A percentile compares a stretch with the other conserved stretches of the same genome.
phyloP scores from a whole-genome alignment of 805 yeast genomes.

The Clavispora fructus region DNA sequence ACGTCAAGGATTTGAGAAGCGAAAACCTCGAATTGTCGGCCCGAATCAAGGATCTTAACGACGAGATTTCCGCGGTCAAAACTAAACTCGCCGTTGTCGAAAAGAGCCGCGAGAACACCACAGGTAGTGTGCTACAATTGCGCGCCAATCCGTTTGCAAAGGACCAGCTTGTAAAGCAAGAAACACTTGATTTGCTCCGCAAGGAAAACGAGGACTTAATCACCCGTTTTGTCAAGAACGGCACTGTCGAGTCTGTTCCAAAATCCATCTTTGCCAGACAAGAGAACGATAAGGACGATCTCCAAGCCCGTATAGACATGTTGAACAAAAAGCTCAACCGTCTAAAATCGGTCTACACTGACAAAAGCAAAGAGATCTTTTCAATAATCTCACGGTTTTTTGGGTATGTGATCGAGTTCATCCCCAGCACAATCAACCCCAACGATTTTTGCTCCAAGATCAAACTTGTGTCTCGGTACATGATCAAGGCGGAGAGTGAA shows the following conservation, averaged over 20 bases:
- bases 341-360: conserved; percentile 51
- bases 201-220: conserved; percentile 57
- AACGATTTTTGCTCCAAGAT: conserved; percentile 47
- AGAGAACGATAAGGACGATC: conserved; percentile 44
- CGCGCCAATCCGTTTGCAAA: conserved; percentile 58
- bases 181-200: conserved; percentile 45
- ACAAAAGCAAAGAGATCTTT: conserved; percentile 67
- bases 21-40: conserved; percentile 37
- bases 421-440: conserved; percentile 39
- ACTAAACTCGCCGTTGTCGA: conserved; percentile 27
- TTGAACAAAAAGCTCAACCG: conserved; percentile 49
- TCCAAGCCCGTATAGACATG: conserved; percentile 44
- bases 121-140: conserved; percentile 52
- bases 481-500: conserved; percentile 15
- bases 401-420: conserved; percentile 70
- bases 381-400: conserved; percentile 61
- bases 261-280: conserved; percentile 58
- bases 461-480: conserved; percentile 47
- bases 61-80: conserved; percentile 29
- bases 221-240: conserved; percentile 15
- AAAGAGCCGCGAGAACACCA: conserved; percentile 14
- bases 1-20: conserved; percentile 30
- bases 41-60: conserved; percentile 31
- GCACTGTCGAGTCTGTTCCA: conserved; percentile 42
- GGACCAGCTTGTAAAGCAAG: conserved; percentile 57